A percentile compares a stretch with the other conserved stretches of the same genome.
phyloP scores from a whole-genome alignment of 345 rosid genomes.

The Physaria fendleri region DNA sequence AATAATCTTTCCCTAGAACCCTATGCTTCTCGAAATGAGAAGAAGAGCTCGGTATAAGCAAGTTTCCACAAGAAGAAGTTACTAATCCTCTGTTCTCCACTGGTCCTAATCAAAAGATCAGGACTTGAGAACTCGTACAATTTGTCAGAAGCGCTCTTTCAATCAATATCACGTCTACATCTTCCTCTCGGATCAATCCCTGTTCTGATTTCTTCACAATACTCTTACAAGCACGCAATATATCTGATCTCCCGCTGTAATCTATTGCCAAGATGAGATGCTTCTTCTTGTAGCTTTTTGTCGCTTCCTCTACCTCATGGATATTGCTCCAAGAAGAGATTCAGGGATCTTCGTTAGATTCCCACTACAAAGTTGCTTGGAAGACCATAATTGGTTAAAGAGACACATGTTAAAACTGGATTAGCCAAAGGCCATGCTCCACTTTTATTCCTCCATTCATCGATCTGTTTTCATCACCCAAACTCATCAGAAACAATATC shows the following conservation, averaged over 20 bases:
- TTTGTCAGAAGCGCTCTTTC: neutral
- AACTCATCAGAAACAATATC: no score
- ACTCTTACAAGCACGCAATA: neutral
- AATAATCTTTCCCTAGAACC: constrained; percentile 65
- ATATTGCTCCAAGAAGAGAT: neutral
- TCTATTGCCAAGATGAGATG: neutral
- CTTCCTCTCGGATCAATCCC: neutral
- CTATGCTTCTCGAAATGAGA: no score
- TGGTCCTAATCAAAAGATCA: neutral
- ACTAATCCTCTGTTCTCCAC: neutral
- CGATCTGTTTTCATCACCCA: no score
- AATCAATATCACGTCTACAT: neutral
- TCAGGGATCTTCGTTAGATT: neutral
- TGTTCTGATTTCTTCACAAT: neutral
- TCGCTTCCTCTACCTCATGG: neutral
- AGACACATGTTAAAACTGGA: no score
- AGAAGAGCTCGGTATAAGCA: neutral
- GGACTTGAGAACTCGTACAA: neutral
- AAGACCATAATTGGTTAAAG: no score
- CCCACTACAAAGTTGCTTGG: no score
- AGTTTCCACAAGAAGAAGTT: neutral
- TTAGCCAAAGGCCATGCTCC: no score
- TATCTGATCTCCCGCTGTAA: neutral
- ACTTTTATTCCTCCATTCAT: no score
- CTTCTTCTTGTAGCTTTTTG: neutral